Base-by-base conservation (phyloP, 345 rosid species). In the Dovyalis caffra region DNA sequence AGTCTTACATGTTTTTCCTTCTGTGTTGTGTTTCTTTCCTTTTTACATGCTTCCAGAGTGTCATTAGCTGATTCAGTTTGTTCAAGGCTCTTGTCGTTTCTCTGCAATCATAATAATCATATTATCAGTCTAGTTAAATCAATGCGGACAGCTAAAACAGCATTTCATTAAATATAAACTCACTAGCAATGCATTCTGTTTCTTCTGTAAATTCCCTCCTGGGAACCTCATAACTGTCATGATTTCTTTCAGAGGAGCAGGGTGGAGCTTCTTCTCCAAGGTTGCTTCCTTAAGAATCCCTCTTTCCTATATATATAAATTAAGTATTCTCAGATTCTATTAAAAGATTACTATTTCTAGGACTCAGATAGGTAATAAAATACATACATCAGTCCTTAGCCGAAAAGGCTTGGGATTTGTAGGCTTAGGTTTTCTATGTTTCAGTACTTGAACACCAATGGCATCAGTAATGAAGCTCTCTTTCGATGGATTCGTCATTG, bases 341-440 rank as follows among this genome's bases (percentile, higher is more conserved):
- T 33, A 51, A 32, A 66, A 16, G 32, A 45, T 8, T 12, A 64
- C 29, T 4, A 4, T 72, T 61, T 53, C 26, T 18, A 12, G 25
- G 67, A 25, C 74, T 28, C 61, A 47, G 25, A 28, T 12, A 57
- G 26, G 31, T 11, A 47, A 33, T 6, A 18, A 60, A 43, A 78
- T 33, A 70, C 90, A 64, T 88, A 95, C 99, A 87, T 95, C 91
- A 20, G 97, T 93, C 85, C 98, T 88, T 57, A 95, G 90, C 76
- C 99, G 82, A 78, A 95, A 95, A 51, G 99, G 99, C 86, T 89
- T 95, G 64, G 99, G 98, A 88, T 90, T 86, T 7, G 98, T 95
- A 33, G 90, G 86, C 83, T 83, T 91, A 67, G 95, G 93, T 76
- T 90, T 93, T 73, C 71, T 77, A 61, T 83, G 85, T 84, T 88